Evolutionary conservation across 2,329 filamentous ascomycete genomes (phyloP).

Genomic region (Erysiphe neolycopersici): DNA sequence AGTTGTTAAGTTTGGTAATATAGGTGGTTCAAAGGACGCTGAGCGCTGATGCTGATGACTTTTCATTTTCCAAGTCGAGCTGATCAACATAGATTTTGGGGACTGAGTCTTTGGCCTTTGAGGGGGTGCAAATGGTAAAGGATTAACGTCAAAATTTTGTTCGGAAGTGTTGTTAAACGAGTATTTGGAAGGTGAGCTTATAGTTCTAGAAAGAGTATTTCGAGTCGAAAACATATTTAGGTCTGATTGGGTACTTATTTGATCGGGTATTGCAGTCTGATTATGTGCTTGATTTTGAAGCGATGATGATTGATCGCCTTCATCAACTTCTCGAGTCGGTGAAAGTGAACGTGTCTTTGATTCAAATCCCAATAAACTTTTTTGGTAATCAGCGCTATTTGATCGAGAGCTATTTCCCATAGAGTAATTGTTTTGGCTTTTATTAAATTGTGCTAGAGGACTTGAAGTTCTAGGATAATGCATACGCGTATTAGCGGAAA

Average conservation of each 20-base stretch:
- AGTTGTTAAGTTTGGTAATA: constrained; percentile 4
- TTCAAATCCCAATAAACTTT: constrained; percentile 26
- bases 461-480: constrained; percentile 39
- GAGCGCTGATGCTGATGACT: constrained; percentile 22
- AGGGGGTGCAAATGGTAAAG: constrained; percentile 22
- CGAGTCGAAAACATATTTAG: constrained; percentile 24
- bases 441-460: constrained; percentile 36
- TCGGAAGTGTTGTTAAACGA: constrained; percentile 24
- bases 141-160: constrained; percentile 2
- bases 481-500: constrained; percentile 15
- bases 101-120: constrained; percentile 35
- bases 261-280: constrained; percentile 11
- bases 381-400: constrained; percentile 20
- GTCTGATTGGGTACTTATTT: constrained; percentile 11
- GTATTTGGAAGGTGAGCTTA: constrained; percentile 29
- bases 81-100: constrained; percentile 25
- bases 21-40: constrained; percentile 19
- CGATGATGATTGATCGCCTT: constrained; percentile 19
- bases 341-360: constrained; percentile 25
- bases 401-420: constrained; percentile 14
- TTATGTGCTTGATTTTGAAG: constrained; percentile 5
- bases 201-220: constrained; percentile 16
- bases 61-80: constrained; percentile 15
- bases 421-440: constrained; percentile 10
- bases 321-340: constrained; percentile 33